Evolutionary conservation across 768 basidiomycete genomes (phyloP).

Genomic region (Boletus reticuloceps): DNA sequence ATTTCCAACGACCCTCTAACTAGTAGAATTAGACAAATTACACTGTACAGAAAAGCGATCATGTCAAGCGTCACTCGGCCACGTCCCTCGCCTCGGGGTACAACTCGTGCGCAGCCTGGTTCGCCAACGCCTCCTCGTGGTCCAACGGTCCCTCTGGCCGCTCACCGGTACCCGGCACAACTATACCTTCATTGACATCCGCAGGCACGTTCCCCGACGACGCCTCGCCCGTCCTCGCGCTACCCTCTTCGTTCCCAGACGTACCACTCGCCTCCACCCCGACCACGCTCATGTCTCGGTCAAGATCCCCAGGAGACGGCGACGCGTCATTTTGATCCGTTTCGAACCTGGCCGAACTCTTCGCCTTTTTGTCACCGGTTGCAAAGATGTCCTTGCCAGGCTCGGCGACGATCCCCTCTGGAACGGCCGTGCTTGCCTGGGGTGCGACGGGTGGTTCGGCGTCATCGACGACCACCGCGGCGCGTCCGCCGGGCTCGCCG

Average conservation of each 20-base stretch:
- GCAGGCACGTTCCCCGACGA: too few relatives aligned
- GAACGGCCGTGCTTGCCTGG: constrained; percentile 36
- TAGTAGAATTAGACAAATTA: too few relatives aligned
- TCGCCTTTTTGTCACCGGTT: constrained; percentile 42
- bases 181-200: too few relatives aligned
- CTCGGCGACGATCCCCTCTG: constrained; percentile 56
- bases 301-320: constrained; percentile 1
- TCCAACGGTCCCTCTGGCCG: constrained; percentile 42
- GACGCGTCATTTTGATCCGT: constrained; percentile 6
- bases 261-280: background rate
- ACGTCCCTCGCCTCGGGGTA: constrained; percentile 39
- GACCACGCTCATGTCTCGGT: constrained; percentile 38
- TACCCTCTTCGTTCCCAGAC: too few relatives aligned
- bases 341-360: constrained; percentile 35
- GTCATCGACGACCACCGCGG: constrained; percentile 53
- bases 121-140: constrained; percentile 49
- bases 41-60: too few relatives aligned
- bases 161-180: background rate
- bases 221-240: too few relatives aligned
- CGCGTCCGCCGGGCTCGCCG: constrained; percentile 53
- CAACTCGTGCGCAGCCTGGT: constrained; percentile 53
- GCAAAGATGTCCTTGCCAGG: constrained; percentile 78
- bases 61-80: too few relatives aligned
- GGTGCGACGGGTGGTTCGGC: constrained; percentile 8
- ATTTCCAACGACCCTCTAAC: too few relatives aligned